A percentile compares a stretch with the other conserved stretches of the same genome.
phyloP scores from a whole-genome alignment of 116 monocot genomes.

The Papilionanthe hybrid region DNA sequence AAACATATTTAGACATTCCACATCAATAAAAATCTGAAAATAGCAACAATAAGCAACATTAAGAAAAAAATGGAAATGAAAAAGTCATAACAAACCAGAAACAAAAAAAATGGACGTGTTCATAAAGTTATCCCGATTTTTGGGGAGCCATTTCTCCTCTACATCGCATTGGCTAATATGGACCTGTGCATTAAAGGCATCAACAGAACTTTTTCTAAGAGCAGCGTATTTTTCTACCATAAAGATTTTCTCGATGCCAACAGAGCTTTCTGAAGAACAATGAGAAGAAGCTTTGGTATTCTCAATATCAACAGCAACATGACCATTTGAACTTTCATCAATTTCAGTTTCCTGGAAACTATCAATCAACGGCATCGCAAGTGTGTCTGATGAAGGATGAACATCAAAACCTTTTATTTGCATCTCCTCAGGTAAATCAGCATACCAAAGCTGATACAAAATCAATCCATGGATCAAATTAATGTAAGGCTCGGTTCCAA shows the following conservation, averaged over 20 bases:
- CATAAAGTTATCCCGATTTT: constrained; percentile 6
- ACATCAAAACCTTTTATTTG: constrained; percentile 41
- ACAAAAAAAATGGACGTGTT: constrained; percentile 47
- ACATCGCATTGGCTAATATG: constrained; percentile 21
- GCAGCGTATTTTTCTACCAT: neutral
- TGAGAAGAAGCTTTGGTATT: constrained; percentile 15
- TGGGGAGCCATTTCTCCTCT: constrained; percentile 11
- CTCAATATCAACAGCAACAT: constrained; percentile 29
- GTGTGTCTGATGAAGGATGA: constrained; percentile 3
- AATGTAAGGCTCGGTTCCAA: constrained; percentile 38
- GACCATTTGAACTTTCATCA: constrained; percentile 34
- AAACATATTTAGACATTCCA: neutral
- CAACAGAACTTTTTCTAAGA: constrained; percentile 5
- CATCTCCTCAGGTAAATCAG: constrained; percentile 51
- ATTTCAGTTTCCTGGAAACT: constrained; percentile 22
- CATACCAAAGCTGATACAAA: constrained; percentile 68
- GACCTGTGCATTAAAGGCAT: constrained; percentile 4
- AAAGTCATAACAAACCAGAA: constrained; percentile 35
- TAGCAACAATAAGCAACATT: neutral
- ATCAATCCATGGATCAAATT: constrained; percentile 64
- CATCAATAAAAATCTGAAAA: neutral
- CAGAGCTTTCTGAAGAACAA: constrained; percentile 52
- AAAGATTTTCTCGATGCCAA: constrained; percentile 32
- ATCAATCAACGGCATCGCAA: constrained; percentile 15
- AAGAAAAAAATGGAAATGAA: neutral